Conservation (phyloP, 768 basidiomycete species). For the Harrya chromipes region DNA sequence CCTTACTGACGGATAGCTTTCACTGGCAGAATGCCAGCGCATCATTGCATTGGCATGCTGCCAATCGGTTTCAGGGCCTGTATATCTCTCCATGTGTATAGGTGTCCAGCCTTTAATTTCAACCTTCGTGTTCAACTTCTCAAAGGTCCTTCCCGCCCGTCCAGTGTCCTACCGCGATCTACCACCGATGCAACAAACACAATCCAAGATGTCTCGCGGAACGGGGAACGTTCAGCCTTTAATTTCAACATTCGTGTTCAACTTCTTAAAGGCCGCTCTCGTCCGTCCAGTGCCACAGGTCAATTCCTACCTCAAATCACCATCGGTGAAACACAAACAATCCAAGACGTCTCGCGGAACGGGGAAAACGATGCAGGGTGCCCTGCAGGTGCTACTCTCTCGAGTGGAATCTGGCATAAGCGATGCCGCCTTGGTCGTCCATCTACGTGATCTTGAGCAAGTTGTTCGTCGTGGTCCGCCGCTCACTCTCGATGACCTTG, state of each 20-base stretch:
- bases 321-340: constrained; percentile 6
- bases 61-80: too few species aligned
- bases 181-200: constrained; percentile 7
- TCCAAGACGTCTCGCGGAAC: background rate
- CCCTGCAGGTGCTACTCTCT: constrained; percentile 15
- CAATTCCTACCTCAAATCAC: background rate
- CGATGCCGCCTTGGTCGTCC: background rate
- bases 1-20: background rate
- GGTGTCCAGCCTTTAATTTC: background rate
- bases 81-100: too few species aligned
- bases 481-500: constrained; percentile 26
- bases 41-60: background rate
- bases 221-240: background rate
- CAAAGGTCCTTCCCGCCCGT: background rate
- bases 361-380: constrained; percentile 1
- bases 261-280: background rate
- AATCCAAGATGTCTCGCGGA: background rate
- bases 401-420: constrained; percentile 4
- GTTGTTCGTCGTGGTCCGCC: constrained; percentile 26
- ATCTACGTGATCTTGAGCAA: constrained; percentile 28
- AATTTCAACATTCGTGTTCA: background rate
- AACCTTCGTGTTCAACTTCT: background rate
- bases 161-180: background rate
- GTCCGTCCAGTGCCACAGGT: background rate
- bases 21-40: constrained; percentile 6